These are phyloP conservation scores for Otatea glauca DNA, from an alignment of 176 grass and related monocot genomes.

Conservation along the genomic window DNA sequence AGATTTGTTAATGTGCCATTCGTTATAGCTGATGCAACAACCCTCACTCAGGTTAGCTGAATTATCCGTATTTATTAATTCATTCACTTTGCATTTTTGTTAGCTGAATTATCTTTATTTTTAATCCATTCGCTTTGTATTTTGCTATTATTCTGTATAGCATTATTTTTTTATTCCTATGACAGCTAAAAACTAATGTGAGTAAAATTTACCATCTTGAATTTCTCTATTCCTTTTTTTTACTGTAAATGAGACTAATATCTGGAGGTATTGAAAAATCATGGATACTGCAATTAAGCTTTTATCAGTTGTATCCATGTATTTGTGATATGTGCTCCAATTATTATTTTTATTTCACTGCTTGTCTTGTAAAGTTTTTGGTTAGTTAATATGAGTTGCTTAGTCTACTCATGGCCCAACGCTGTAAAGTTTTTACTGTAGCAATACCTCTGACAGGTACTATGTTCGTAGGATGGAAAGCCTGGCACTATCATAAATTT, in stretches of 20 bases:
- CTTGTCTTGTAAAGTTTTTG: not conserved
- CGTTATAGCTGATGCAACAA: constrained; percentile 75
- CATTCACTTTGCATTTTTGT: constrained; percentile 5
- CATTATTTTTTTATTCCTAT: not conserved
- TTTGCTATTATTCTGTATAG: not conserved
- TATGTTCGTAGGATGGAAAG: not conserved
- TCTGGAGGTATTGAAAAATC: not conserved
- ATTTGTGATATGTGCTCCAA: not conserved
- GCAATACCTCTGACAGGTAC: not conserved
- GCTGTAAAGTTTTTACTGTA: not conserved
- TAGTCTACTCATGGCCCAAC: not conserved
- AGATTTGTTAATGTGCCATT: constrained; percentile 77
- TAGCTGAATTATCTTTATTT: constrained; percentile 24
- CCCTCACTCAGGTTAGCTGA: constrained; percentile 66
- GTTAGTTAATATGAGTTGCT: not conserved
- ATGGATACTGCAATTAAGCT: constrained; percentile 5
- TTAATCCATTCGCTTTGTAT: constrained; percentile 2
- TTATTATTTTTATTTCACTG: constrained; percentile 7
- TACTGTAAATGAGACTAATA: not conserved
- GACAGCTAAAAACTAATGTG: not conserved
- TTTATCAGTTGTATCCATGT: not conserved
- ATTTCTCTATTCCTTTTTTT: not conserved
- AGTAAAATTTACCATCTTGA: constrained; percentile 7
- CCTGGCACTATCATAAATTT: constrained; percentile 19
- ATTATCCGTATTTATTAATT: constrained; percentile 25